Conservation (phyloP, 345 rosid species). For the Microcos paniculata region DNA sequence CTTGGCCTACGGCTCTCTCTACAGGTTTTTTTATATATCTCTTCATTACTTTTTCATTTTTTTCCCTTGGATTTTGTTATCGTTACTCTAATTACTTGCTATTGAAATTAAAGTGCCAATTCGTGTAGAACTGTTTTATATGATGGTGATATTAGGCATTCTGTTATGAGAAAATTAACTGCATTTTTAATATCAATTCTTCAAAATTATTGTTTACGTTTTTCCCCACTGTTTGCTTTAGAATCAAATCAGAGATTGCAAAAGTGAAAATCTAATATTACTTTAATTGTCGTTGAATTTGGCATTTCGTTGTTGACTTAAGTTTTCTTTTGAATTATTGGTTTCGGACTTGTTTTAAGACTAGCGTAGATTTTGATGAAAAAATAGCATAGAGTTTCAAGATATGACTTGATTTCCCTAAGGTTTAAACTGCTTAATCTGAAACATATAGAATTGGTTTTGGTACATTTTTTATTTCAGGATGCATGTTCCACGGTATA, state of each 20-base stretch:
- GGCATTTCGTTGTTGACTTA: background rate
- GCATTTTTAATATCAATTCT: background rate
- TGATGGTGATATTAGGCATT: background rate
- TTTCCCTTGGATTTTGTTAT: background rate
- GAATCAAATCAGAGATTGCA: background rate
- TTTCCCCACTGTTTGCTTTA: too few species aligned
- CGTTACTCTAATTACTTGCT: background rate
- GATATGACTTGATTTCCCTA: background rate
- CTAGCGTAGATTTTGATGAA: background rate
- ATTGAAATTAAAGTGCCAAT: background rate
- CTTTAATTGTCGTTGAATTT: background rate
- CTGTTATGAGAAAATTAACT: background rate
- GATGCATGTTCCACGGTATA: conserved; percentile 86
- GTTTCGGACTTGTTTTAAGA: background rate
- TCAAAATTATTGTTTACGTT: too few species aligned
- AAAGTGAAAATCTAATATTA: background rate
- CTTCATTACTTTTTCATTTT: background rate
- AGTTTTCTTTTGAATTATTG: background rate
- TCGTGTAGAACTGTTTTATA: too few species aligned
- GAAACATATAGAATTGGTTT: background rate
- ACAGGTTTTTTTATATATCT: conserved; percentile 44
- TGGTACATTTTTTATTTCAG: conserved; percentile 35
- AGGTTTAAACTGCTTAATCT: background rate
- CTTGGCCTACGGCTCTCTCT: conserved; percentile 77
- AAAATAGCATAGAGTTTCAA: background rate